Evolutionary conservation across 192 early-diverging fungal genomes (phyloP).

Genomic region (Chytriomyces sp.): DNA sequence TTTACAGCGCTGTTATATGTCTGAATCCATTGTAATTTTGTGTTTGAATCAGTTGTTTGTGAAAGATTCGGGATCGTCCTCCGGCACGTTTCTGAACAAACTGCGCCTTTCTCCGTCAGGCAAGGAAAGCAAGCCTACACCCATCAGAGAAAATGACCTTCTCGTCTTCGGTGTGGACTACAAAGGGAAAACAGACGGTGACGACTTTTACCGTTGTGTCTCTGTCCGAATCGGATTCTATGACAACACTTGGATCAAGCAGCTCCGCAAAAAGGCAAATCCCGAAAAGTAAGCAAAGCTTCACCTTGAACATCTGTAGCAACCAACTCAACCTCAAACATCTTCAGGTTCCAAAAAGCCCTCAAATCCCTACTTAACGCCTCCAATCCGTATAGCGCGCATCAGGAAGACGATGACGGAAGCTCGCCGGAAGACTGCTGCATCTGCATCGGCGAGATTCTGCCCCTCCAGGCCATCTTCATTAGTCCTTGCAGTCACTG

Average conservation of each 20-base stretch:
- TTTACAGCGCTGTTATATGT: no score
- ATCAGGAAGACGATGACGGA: constrained; percentile 26
- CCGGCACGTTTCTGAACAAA: constrained; percentile 97
- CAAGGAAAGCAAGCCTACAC: constrained; percentile 79
- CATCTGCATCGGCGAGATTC: constrained; percentile 59
- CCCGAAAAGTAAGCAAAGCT: constrained; percentile 54
- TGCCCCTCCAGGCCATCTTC: constrained; percentile 63
- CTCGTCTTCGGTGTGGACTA: constrained; percentile 64
- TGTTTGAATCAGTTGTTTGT: constrained; percentile 94
- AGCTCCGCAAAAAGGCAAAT: constrained; percentile 54
- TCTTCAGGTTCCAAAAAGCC: constrained; percentile 51
- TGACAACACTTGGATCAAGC: constrained; percentile 54
- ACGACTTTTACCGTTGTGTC: constrained; percentile 56
- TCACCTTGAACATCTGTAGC: no score
- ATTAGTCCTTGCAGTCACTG: constrained; percentile 67
- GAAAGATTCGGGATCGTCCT: constrained; percentile 93
- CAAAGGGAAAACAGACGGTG: constrained; percentile 59
- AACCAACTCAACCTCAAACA: no score
- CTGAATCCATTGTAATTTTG: no score
- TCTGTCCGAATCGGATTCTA: constrained; percentile 51
- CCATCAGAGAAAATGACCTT: constrained; percentile 64
- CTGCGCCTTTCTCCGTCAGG: constrained; percentile 84
- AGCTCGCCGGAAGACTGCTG: constrained; percentile 55
- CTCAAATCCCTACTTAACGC: constrained; percentile 56
- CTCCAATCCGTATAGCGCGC: constrained; percentile 49